phyloP scores from a whole-genome alignment of 345 rosid genomes.

The Eucalyptus pumila region DNA sequence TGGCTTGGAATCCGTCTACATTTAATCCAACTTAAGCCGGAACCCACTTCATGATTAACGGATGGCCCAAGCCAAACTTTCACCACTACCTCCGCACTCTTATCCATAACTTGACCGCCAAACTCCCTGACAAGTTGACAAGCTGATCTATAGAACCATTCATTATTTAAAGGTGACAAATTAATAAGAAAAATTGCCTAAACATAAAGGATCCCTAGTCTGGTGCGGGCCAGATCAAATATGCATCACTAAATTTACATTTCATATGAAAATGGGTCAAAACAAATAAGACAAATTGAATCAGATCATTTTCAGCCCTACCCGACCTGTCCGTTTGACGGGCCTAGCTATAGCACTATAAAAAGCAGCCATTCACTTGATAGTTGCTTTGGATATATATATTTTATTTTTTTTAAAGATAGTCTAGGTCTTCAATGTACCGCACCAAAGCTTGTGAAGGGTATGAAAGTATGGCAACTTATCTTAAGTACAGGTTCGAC shows the following conservation, averaged over 20 bases:
- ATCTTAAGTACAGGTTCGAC: not conserved
- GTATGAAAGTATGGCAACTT: not conserved
- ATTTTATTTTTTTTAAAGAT: not conserved
- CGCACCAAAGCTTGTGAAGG: not conserved
- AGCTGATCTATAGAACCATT: not conserved
- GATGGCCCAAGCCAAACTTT: rapidly evolving
- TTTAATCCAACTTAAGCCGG: not conserved
- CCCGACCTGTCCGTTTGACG: rapidly evolving
- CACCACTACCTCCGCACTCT: not conserved
- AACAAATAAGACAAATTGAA: not conserved
- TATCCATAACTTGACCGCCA: not conserved
- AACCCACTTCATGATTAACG: not conserved
- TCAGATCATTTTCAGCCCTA: rapidly evolving
- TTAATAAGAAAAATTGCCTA: not conserved
- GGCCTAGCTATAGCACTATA: rapidly evolving
- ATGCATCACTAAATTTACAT: not conserved
- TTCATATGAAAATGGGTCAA: not conserved
- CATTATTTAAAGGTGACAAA: not conserved
- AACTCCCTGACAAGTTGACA: not conserved
- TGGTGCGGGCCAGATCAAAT: rapidly evolving
- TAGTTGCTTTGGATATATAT: no score
- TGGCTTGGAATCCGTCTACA: not conserved
- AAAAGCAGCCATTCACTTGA: not conserved
- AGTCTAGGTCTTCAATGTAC: not conserved
- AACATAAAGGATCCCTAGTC: not conserved